A percentile compares a stretch with the other conserved stretches of the same genome.
Evolutionary conservation across 1,284 basidiomycete species (phyloP).

Genomic region (Ustilago xerochloae): DNA sequence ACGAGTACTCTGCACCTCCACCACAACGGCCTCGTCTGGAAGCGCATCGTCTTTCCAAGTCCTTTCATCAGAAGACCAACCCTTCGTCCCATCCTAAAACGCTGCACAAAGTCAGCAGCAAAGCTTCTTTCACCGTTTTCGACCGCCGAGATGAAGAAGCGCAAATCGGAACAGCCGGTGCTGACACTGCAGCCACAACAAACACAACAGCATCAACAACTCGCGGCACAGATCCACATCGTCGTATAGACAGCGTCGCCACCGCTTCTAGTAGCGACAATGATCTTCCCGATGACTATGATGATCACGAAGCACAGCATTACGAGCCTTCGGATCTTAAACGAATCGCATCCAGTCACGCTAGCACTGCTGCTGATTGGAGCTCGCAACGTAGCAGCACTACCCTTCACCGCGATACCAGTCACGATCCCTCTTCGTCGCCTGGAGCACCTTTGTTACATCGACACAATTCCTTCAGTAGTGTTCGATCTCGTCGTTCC

Average conservation of each 20-base stretch:
- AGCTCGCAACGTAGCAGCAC: slow-evolving; percentile 26
- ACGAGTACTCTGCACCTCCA: slow-evolving; percentile 13
- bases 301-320: slow-evolving; percentile 20
- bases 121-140: slow-evolving; percentile 33
- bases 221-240: slow-evolving; percentile 13
- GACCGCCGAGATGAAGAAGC: slow-evolving; percentile 37
- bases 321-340: slow-evolving; percentile 27
- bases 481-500: slow-evolving; percentile 5
- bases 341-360: slow-evolving; percentile 8
- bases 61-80: slow-evolving; percentile 32
- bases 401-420: slow-evolving; percentile 4
- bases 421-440: slow-evolving; percentile 1
- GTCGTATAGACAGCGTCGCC: slow-evolving; percentile 24
- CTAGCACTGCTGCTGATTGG: slow-evolving; percentile 9
- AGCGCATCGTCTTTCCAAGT: slow-evolving; percentile 42
- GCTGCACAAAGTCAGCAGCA: slow-evolving; percentile 20
- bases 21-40: slow-evolving; percentile 32
- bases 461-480: slow-evolving; percentile 17
- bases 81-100: slow-evolving; percentile 1
- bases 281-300: slow-evolving; percentile 39
- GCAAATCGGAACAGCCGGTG: background rate
- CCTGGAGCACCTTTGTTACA: slow-evolving; percentile 24
- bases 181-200: background rate
- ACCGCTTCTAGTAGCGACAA: slow-evolving; percentile 36
- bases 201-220: too few species aligned